Conservation (phyloP, 2,329 filamentous ascomycete species). For the Aspergillus luchuensis region DNA sequence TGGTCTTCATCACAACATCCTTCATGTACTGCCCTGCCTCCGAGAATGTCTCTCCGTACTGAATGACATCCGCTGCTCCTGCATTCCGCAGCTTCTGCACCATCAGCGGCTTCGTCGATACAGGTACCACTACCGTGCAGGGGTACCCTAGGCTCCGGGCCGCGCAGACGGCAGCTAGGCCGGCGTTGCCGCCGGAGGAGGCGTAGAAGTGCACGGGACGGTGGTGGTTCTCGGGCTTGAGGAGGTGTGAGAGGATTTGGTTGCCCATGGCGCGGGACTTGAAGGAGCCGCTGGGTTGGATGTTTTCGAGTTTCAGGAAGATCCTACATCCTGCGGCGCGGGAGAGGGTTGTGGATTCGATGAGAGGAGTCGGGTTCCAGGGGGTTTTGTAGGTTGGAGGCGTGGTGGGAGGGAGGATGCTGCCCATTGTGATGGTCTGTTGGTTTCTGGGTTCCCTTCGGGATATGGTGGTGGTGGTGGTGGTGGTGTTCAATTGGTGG, state of each 20-base stretch:
- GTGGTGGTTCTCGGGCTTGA: conserved; percentile 43
- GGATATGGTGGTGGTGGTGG: no score
- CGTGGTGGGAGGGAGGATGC: conserved; percentile 34
- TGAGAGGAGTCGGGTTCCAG: conserved; percentile 72
- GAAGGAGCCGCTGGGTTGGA: conserved; percentile 84
- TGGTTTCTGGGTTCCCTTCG: background rate
- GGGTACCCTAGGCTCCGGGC: conserved; percentile 64
- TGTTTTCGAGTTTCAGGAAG: conserved; percentile 81
- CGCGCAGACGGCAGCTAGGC: conserved; percentile 76
- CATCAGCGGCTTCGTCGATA: conserved; percentile 67
- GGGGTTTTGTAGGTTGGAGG: conserved; percentile 46
- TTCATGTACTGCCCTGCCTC: conserved; percentile 70
- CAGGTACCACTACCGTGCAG: conserved; percentile 75
- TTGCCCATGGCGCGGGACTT: conserved; percentile 77
- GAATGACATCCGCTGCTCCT: conserved; percentile 66
- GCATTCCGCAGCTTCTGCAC: conserved; percentile 68
- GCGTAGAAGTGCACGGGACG: conserved; percentile 71
- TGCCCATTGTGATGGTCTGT: conserved; percentile 35
- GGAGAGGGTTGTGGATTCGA: conserved; percentile 68
- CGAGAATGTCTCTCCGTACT: conserved; percentile 67
- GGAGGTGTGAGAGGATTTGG: conserved; percentile 60
- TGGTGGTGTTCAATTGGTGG: no score
- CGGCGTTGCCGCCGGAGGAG: conserved; percentile 80
- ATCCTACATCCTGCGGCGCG: conserved; percentile 74
- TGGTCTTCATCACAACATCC: conserved; percentile 48